Percentiles rank a stretch among this genome's conserved stretches.
phyloP scores from a whole-genome alignment of 495 filamentous ascomycete species.

The Penicillium psychrofluorescens region DNA sequence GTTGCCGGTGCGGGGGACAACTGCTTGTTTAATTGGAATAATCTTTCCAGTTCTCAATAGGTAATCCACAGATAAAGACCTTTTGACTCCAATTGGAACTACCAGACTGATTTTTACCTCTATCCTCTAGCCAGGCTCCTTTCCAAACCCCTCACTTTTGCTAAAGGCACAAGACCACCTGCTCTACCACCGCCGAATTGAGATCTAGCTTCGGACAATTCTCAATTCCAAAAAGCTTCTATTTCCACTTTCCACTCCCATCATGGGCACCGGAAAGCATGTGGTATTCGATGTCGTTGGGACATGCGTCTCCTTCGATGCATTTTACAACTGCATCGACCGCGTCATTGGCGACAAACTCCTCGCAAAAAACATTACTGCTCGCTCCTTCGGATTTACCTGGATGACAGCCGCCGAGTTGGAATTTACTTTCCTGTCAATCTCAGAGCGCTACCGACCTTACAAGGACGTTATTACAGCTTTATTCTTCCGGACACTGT shows the following conservation, averaged over 20 bases:
- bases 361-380: conserved; percentile 25
- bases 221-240: no score
- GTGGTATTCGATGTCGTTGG: conserved; percentile 39
- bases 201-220: no score
- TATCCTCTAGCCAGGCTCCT: no score
- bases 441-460: conserved; percentile 21
- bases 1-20: no score
- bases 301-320: conserved; percentile 27
- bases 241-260: background rate
- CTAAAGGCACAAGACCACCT: no score
- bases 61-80: background rate
- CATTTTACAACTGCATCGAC: conserved; percentile 24
- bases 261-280: conserved; percentile 20
- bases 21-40: no score
- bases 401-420: conserved; percentile 37
- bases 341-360: conserved; percentile 23
- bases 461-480: conserved; percentile 24
- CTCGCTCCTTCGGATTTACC: conserved; percentile 24
- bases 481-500: conserved; percentile 31
- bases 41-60: no score
- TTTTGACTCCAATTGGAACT: background rate
- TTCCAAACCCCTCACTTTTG: no score
- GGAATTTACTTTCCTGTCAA: conserved; percentile 34
- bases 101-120: no score
- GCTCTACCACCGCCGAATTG: no score